A percentile compares a stretch with the other conserved stretches of the same genome.
Evolutionary conservation across 148 eudicot species (phyloP).

Genomic region (Camellia lanceoleosa): DNA sequence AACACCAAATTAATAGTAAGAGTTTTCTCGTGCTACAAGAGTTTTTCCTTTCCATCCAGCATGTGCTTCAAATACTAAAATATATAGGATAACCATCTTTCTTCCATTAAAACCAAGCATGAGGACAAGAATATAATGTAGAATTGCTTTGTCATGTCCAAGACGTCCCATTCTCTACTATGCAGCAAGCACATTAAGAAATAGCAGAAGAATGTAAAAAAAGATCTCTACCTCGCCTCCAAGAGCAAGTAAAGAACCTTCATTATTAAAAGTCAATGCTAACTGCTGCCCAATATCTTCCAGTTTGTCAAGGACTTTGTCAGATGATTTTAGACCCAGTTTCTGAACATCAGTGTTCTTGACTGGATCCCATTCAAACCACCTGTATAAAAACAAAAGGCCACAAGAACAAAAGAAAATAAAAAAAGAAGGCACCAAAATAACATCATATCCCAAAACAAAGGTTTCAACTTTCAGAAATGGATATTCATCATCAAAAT

Average conservation of each 20-base stretch:
- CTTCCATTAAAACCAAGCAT: not conserved
- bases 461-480: not conserved
- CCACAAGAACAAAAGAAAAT: not conserved
- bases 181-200: conserved; percentile 1
- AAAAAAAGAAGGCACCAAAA: not conserved
- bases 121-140: not conserved
- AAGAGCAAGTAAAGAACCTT: conserved; percentile 70
- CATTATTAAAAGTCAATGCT: conserved; percentile 59
- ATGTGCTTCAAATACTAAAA: not conserved
- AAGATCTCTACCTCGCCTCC: conserved; percentile 73
- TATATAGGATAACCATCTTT: not conserved
- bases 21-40: not conserved
- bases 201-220: conserved; percentile 9
- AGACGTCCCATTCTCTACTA: conserved; percentile 3
- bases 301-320: conserved; percentile 48
- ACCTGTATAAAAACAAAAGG: conserved; percentile 31
- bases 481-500: not conserved
- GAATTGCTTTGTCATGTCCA: not conserved
- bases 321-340: conserved; percentile 47
- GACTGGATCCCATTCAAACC: conserved; percentile 61
- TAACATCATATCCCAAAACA: not conserved
- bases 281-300: conserved; percentile 79
- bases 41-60: not conserved
- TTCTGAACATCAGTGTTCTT: conserved; percentile 21
- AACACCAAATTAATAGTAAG: not conserved